A percentile compares a stretch with the other conserved stretches of the same genome.
phyloP scores from a whole-genome alignment of 129 eudicot species.

The Arctium lappa region DNA sequence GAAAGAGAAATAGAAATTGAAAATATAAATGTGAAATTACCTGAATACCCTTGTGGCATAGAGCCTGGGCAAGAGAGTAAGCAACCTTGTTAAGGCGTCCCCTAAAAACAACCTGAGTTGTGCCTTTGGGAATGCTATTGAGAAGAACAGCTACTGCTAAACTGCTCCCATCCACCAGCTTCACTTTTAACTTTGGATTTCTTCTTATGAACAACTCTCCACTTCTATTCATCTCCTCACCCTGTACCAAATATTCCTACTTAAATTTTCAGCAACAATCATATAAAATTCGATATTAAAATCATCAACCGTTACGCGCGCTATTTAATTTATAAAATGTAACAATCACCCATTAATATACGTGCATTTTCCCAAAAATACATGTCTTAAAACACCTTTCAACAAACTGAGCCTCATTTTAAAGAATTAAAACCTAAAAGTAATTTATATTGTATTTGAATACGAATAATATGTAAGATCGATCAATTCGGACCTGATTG shows the following conservation, averaged over 20 bases:
- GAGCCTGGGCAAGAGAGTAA: constrained; percentile 40
- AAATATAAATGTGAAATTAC: constrained; percentile 23
- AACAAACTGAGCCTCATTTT: not conserved
- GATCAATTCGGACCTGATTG: constrained; percentile 53
- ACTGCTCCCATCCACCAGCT: constrained; percentile 86
- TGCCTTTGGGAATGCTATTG: constrained; percentile 69
- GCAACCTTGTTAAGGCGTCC: constrained; percentile 62
- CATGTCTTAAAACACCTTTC: not conserved
- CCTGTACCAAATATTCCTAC: constrained; percentile 21
- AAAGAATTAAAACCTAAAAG: not conserved
- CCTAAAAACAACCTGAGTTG: constrained; percentile 57
- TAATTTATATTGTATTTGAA: not conserved
- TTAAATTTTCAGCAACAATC: not conserved
- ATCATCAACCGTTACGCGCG: not conserved
- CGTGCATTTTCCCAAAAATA: not conserved
- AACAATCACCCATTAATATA: not conserved
- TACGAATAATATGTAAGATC: not conserved
- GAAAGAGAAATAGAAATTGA: not conserved
- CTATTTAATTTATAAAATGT: not conserved
- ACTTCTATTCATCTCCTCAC: constrained; percentile 55
- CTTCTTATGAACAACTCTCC: constrained; percentile 58
- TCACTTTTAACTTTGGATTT: constrained; percentile 55
- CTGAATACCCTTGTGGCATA: constrained; percentile 66
- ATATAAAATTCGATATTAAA: not conserved
- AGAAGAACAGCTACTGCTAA: constrained; percentile 68